Evolutionary conservation across 2,329 filamentous ascomycete genomes (phyloP), one percentile per base, ranked within the genome.

Genomic region (Macrophomina pseudophaseolina): DNA sequence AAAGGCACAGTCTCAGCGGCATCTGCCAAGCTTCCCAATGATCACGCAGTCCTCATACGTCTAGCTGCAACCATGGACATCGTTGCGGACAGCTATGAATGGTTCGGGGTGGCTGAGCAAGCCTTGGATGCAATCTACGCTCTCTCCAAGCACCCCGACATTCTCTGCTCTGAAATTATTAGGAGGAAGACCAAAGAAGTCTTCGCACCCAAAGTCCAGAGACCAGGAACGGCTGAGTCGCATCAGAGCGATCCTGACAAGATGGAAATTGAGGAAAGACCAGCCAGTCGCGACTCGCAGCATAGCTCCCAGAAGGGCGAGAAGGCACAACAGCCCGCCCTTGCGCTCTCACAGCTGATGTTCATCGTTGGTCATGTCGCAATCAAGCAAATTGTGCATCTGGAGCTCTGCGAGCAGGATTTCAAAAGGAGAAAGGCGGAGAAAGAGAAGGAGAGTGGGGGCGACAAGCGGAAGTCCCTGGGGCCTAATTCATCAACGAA

Each of bases 351-450:
- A 0, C 95, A 98, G 74, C 85, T 99, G 1, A 84, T 99, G 0
- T 98, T 98, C 76, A 91, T 97, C 42, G 94, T 98, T 35, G 95
- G 95, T 0, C 95, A 99, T 74, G 91, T 98, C 56, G 95, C 95
- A 14, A 95, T 99, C 76, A 99, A 99, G 81, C 96, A 99, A 76
- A 99, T 99, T 72, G 96, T 99, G 0, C 95, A 99, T 76, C 87
- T 99, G 11, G 95, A 99, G 74, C 85, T 98, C n/a, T 97, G 94
- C 76, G 95, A 99, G 76, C 88, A 95, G 59, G 95, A 99, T 78
- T 99, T 99, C 80, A 99, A 99, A 83, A 91, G 94, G 64, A 88
- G 94, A 71, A 99, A 99, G 83, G 90, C 92, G 48, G 92, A 95
- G 68, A 92, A 93, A 72, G 92, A 95, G 74, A 94, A 93, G 82